phyloP scores from a whole-genome alignment of 2,329 filamentous ascomycete species.

The Fusarium albidum region DNA sequence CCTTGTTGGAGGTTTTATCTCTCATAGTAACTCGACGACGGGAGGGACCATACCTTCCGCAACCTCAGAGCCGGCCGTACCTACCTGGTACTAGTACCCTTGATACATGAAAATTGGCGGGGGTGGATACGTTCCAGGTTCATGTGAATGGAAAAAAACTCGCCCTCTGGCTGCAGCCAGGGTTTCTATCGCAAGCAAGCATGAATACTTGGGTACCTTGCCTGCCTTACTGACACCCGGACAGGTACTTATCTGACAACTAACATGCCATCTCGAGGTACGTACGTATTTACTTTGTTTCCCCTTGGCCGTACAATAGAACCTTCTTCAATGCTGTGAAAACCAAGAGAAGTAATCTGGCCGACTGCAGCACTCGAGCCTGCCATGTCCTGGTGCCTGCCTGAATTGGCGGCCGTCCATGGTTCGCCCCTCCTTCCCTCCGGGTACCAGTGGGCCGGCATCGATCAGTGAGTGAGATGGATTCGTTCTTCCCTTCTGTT shows the following conservation, averaged over 20 bases:
- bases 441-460: constrained; percentile 10
- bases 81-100: too few relatives aligned
- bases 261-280: too few relatives aligned
- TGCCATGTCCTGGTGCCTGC: background rate
- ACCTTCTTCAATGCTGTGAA: too few relatives aligned
- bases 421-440: constrained; percentile 16
- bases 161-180: background rate
- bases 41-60: too few relatives aligned
- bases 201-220: background rate
- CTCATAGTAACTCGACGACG: background rate
- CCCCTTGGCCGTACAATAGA: too few relatives aligned
- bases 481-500: background rate
- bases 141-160: constrained; percentile 8
- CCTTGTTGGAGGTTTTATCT: constrained; percentile 1
- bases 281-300: too few relatives aligned
- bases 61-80: background rate
- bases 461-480: constrained; percentile 1
- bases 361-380: background rate
- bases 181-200: background rate
- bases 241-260: background rate
- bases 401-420: constrained; percentile 4
- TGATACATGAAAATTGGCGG: constrained; percentile 20
- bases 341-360: too few relatives aligned
- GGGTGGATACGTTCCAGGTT: constrained; percentile 24
- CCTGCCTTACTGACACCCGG: background rate